Conservation (phyloP, 495 filamentous ascomycete species). For the Podospora sp. region DNA sequence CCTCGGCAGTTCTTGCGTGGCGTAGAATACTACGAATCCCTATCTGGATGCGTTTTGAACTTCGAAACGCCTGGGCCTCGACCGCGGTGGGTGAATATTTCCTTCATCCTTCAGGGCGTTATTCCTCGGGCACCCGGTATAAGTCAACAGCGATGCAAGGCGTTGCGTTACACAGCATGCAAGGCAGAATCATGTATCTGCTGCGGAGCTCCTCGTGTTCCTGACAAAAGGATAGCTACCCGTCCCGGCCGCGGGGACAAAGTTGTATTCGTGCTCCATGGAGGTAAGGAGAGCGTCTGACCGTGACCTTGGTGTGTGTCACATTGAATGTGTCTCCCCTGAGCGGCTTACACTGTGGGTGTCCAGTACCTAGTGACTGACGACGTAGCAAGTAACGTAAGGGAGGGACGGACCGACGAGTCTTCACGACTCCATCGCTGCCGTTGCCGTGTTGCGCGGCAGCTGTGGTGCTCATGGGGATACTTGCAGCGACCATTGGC, state of each 20-base stretch:
- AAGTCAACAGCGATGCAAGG: not conserved
- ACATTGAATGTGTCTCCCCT: not conserved
- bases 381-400: not conserved
- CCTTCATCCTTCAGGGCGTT: too few species aligned
- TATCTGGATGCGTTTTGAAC: too few species aligned
- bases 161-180: not conserved
- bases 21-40: too few species aligned
- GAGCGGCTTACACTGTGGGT: not conserved
- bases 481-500: not conserved
- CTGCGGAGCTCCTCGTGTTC: not conserved
- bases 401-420: not conserved
- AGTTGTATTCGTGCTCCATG: not conserved
- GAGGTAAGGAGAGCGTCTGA: not conserved
- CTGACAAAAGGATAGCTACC: not conserved
- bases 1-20: too few species aligned
- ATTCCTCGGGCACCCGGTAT: too few species aligned
- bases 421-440: not conserved
- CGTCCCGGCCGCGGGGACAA: not conserved
- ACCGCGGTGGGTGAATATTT: too few species aligned
- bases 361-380: not conserved
- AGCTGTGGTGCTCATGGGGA: not conserved
- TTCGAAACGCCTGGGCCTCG: too few species aligned
- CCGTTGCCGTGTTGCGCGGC: not conserved
- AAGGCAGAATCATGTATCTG: not conserved
- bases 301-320: not conserved